Conservation (phyloP, 805 yeast species). For the Saturnispora kantuleensis region DNA sequence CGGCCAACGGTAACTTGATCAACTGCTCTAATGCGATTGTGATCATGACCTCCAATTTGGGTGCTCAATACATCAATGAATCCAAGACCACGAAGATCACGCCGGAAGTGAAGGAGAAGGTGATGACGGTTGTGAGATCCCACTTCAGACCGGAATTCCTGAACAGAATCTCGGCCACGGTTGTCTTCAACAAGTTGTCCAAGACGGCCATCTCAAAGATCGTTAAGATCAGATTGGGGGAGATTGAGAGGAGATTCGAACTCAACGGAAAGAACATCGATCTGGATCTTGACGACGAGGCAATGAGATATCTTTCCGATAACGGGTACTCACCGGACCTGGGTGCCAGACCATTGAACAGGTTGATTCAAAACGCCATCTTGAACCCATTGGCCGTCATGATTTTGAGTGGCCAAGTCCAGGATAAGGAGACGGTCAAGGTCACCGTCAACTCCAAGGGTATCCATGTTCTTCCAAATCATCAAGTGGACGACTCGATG, state of each 20-base stretch:
- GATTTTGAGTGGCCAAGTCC: slow-evolving; percentile 75
- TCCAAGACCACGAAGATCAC: slow-evolving; percentile 53
- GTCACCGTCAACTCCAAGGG: slow-evolving; percentile 53
- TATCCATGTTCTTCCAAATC: slow-evolving; percentile 78
- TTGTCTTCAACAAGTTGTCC: slow-evolving; percentile 86
- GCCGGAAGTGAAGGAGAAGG: slow-evolving; percentile 60
- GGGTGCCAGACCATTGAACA: slow-evolving; percentile 94
- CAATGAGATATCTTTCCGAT: slow-evolving; percentile 71
- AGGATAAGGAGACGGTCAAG: slow-evolving; percentile 77
- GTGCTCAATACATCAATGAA: slow-evolving; percentile 80
- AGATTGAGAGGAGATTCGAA: slow-evolving; percentile 78
- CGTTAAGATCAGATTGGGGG: slow-evolving; percentile 73
- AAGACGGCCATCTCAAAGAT: slow-evolving; percentile 88
- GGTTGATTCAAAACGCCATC: slow-evolving; percentile 81
- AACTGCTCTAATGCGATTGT: slow-evolving; percentile 88
- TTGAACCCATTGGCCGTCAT: slow-evolving; percentile 85
- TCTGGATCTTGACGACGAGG: slow-evolving; percentile 64
- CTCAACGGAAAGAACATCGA: slow-evolving; percentile 71
- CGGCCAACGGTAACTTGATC: slow-evolving; percentile 87
- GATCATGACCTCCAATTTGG: slow-evolving; percentile 95
- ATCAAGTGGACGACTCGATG: slow-evolving; percentile 47
- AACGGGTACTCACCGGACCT: slow-evolving; percentile 87
- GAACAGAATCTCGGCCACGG: slow-evolving; percentile 89
- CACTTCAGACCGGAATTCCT: slow-evolving; percentile 97
- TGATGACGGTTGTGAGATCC: slow-evolving; percentile 70